These are phyloP conservation scores for Camptophora hylomeconis DNA, from an alignment of 2,329 filamentous ascomycete genomes.

Conservation along the genomic window DNA sequence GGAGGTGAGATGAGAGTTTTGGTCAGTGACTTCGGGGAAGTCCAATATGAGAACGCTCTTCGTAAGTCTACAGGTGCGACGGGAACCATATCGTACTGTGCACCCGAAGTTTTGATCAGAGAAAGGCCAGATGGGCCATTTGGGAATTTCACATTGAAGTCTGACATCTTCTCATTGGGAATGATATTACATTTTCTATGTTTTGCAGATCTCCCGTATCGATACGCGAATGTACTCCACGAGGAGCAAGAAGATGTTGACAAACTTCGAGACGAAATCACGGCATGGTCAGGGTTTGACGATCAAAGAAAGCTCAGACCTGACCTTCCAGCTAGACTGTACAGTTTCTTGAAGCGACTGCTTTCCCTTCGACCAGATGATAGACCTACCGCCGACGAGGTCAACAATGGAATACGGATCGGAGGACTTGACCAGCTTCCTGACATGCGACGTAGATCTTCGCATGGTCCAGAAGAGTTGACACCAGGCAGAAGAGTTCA, in stretches of 20 bases:
- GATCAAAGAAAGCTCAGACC: constrained; percentile 60
- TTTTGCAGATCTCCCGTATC: constrained; percentile 78
- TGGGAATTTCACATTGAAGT: constrained; percentile 92
- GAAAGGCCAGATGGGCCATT: constrained; percentile 53
- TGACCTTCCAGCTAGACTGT: constrained; percentile 76
- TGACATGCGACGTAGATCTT: constrained; percentile 4
- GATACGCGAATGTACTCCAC: constrained; percentile 66
- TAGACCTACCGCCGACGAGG: constrained; percentile 74
- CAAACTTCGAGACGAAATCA: constrained; percentile 70
- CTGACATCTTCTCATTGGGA: constrained; percentile 92
- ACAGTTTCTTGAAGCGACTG: constrained; percentile 68
- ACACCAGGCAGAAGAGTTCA: constrained; percentile 13
- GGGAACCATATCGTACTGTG: constrained; percentile 94
- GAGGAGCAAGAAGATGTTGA: constrained; percentile 91
- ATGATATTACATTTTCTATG: constrained; percentile 99
- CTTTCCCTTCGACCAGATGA: constrained; percentile 64
- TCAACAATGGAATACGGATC: constrained; percentile 63
- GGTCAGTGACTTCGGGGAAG: constrained; percentile 96
- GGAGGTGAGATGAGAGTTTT: constrained; percentile 62
- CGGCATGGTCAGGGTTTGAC: constrained; percentile 74
- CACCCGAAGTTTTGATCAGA: constrained; percentile 74
- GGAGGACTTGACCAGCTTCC: constrained; percentile 28
- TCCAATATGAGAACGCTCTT: constrained; percentile 68
- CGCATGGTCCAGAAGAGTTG: constrained; percentile 10
- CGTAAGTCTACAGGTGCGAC: constrained; percentile 88